A percentile compares a stretch with the other conserved stretches of the same genome.
phyloP scores from a whole-genome alignment of 352 stramenopile genomes.

The Pythium periplocum region DNA sequence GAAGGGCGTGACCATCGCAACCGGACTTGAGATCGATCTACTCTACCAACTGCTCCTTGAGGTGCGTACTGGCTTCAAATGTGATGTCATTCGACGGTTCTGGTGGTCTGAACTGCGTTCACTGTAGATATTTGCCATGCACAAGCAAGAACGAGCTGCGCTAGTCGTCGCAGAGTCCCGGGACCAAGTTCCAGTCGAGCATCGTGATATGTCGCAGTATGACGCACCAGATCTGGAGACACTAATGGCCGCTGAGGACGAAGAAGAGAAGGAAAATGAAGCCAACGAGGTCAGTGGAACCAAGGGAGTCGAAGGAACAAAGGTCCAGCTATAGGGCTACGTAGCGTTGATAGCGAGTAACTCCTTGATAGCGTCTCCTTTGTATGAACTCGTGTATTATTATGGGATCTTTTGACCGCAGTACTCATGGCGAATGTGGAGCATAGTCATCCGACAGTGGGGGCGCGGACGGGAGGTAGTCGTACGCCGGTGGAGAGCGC shows the following conservation, averaged over 20 bases:
- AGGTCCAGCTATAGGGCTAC: neutral
- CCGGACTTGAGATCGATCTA: conserved; percentile 69
- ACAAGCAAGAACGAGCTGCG: conserved; percentile 26
- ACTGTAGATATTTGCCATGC: conserved; percentile 43
- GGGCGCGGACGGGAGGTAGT: conserved; percentile 63
- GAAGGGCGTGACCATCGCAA: conserved; percentile 66
- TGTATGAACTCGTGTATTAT: too few species aligned
- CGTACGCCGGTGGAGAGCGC: conserved; percentile 32
- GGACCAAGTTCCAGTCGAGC: neutral
- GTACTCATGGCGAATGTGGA: too few species aligned
- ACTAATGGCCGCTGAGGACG: conserved; percentile 48
- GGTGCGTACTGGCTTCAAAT: conserved; percentile 18
- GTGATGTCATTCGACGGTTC: neutral
- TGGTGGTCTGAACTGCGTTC: neutral
- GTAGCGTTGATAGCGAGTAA: neutral
- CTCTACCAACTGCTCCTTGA: conserved; percentile 66
- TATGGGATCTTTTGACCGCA: too few species aligned
- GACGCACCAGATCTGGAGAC: conserved; percentile 41
- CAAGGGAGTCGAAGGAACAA: conserved; percentile 5
- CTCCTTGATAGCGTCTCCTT: too few species aligned
- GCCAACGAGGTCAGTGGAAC: conserved; percentile 7
- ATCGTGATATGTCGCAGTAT: conserved; percentile 1
- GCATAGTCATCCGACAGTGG: conserved; percentile 29
- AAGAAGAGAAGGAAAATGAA: conserved; percentile 54
- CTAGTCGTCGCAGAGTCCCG: conserved; percentile 9